Base-by-base conservation (phyloP, 768 basidiomycete genomes). In the Epithele typhae region DNA sequence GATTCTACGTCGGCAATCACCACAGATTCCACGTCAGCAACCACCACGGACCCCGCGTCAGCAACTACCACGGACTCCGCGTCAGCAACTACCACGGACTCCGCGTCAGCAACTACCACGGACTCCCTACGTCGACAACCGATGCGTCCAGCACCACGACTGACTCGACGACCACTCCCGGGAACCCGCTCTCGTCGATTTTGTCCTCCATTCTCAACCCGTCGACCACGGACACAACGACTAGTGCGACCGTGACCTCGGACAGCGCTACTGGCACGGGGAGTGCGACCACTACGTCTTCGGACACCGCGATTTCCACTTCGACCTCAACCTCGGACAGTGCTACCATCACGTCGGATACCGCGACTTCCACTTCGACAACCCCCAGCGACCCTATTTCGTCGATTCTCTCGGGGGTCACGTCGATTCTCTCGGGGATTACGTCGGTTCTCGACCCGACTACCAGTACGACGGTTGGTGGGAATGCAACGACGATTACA, bases 21-120 rank as follows among this genome's bases (percentile, higher is more conserved):
- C n/a, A n/a, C n/a, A n/a, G n/a, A n/a, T n/a, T n/a, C n/a, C n/a
- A n/a, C n/a, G n/a, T n/a, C n/a, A n/a, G 40, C 49, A 14, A 32
- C 49, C 9, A 37, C 48, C 36, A 23, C 43, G 11, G 17, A 32
- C 37, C 37, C 43, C 21, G 32, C 37, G 10, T 22, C 54, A 5
- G 37, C 43, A 21, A 18, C 59, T 12, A 23, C 12, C 41, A 35
- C 45, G 8, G 43, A 24, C 12, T 14, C 12, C 40, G 37, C 18
- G 51, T 5, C 54, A 15, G 8, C 44, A n/a, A 21, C 56, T 6
- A 32, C 53, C 1, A 48, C 43, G 37, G 45, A 48, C 35, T 27
- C 49, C 24, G 23, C 37, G 4, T 21, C 27, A 18, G 44, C 52
- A 3, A 39, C 35, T 4, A 25, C 18, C 19, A 38, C 48, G 32